Evolutionary conservation across 2,329 filamentous ascomycete species (phyloP).

Genomic region (Clonostachys byssicola): DNA sequence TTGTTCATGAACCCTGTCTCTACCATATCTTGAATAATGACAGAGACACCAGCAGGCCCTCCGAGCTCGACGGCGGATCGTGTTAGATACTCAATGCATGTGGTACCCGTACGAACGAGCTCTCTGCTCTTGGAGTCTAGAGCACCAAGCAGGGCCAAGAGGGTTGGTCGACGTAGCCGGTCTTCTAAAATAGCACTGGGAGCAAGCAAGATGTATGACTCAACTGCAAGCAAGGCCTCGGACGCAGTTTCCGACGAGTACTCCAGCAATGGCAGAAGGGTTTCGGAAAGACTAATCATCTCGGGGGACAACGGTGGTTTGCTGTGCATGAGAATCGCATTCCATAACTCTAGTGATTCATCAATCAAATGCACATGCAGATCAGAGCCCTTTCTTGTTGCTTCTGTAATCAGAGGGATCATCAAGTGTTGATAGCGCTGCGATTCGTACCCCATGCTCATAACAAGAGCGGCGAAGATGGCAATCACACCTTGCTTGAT

Average conservation of each 20-base stretch:
- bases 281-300: slow-evolving; percentile 59
- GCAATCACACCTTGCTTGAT: slow-evolving; percentile 92
- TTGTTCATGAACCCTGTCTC: slow-evolving; percentile 58
- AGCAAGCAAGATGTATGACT: slow-evolving; percentile 68
- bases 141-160: slow-evolving; percentile 42
- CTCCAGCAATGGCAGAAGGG: slow-evolving; percentile 62
- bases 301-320: slow-evolving; percentile 56
- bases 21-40: slow-evolving; percentile 64
- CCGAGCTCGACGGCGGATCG: slow-evolving; percentile 59
- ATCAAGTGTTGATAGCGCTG: slow-evolving; percentile 76
- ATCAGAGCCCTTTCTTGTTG: slow-evolving; percentile 71
- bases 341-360: slow-evolving; percentile 88
- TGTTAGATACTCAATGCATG: slow-evolving; percentile 62
- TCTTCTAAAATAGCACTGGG: slow-evolving; percentile 62
- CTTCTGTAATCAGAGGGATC: slow-evolving; percentile 76
- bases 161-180: slow-evolving; percentile 42
- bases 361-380: slow-evolving; percentile 81
- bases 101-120: slow-evolving; percentile 51
- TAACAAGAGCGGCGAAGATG: slow-evolving; percentile 79
- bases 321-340: slow-evolving; percentile 65
- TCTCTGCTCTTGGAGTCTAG: slow-evolving; percentile 53
- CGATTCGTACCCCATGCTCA: slow-evolving; percentile 76
- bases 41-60: slow-evolving; percentile 52
- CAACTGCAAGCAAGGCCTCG: slow-evolving; percentile 59
- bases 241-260: slow-evolving; percentile 60